These are phyloP conservation scores for Stereum hirsutum DNA, from an alignment of 1,284 basidiomycete genomes.

Conservation along the genomic window DNA sequence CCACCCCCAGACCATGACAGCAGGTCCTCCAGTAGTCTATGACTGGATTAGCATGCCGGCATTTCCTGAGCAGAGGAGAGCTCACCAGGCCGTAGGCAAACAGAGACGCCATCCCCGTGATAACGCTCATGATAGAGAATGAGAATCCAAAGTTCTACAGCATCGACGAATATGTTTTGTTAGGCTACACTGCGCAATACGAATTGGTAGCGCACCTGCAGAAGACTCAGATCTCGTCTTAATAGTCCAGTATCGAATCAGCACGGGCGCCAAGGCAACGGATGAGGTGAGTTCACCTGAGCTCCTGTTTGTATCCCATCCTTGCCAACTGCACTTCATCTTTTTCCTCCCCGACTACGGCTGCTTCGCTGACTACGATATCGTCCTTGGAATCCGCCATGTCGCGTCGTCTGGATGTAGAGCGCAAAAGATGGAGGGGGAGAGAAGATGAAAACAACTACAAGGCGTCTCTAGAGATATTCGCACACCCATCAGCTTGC, in stretches of 20 bases:
- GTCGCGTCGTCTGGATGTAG: too few species aligned
- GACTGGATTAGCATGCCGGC: neutral
- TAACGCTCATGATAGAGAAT: slow-evolving; percentile 68
- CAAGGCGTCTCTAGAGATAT: too few species aligned
- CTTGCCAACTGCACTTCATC: slow-evolving; percentile 61
- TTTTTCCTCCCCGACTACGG: too few species aligned
- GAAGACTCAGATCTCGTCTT: slow-evolving; percentile 45
- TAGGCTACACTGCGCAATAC: slow-evolving; percentile 6
- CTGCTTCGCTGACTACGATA: too few species aligned
- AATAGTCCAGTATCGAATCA: neutral
- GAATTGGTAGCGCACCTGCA: slow-evolving; percentile 36
- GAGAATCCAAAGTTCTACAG: slow-evolving; percentile 65
- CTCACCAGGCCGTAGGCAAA: slow-evolving; percentile 59
- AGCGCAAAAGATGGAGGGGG: too few species aligned
- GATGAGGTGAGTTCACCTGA: slow-evolving; percentile 44
- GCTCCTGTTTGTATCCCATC: slow-evolving; percentile 71
- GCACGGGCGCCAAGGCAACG: neutral
- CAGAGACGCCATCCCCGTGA: slow-evolving; percentile 58
- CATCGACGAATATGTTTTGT: neutral
- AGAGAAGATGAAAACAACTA: too few species aligned
- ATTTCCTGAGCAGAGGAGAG: slow-evolving; percentile 5
- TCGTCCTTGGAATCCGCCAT: too few species aligned
- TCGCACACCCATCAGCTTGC: too few species aligned
- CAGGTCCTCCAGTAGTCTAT: slow-evolving; percentile 64
- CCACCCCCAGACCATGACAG: slow-evolving; percentile 74